A percentile compares a stretch with the other conserved stretches of the same genome.
These are phyloP conservation scores for Cladosporium sp. DNA, from an alignment of 2,329 filamentous ascomycete species.

Conservation along the genomic window DNA sequence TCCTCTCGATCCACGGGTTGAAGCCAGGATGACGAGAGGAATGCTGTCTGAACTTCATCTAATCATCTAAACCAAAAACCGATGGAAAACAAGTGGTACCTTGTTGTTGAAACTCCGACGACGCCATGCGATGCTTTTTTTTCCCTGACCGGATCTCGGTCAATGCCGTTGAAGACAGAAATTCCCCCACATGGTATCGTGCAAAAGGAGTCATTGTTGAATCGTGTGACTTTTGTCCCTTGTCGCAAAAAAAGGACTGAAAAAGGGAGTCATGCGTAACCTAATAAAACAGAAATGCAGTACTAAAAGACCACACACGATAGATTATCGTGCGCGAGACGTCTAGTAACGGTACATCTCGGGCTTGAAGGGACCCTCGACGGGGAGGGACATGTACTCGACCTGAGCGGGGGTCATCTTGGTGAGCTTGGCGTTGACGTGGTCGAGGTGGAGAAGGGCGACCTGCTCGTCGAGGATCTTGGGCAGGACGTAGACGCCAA, in stretches of 20 bases:
- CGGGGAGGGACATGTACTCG: conserved; percentile 86
- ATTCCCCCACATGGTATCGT: conserved; percentile 60
- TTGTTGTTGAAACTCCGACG: conserved; percentile 19
- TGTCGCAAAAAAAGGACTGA: conserved; percentile 20
- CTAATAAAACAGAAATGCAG: conserved; percentile 36
- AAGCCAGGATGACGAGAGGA: conserved; percentile 9
- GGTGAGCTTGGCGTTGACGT: conserved; percentile 93
- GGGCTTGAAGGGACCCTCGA: conserved; percentile 92
- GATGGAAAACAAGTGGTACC: conserved; percentile 5
- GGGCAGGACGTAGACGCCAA: conserved; percentile 94
- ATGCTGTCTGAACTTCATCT: background rate
- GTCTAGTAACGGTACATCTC: conserved; percentile 81
- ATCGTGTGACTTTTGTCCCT: conserved; percentile 40
- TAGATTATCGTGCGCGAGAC: conserved; percentile 15
- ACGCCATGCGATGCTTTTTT: conserved; percentile 22
- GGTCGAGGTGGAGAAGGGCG: conserved; percentile 85
- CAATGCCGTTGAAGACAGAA: conserved; percentile 63
- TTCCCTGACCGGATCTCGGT: conserved; percentile 5
- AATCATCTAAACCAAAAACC: conserved; percentile 16
- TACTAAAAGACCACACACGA: conserved; percentile 32
- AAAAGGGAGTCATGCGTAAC: conserved; percentile 12
- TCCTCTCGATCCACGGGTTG: conserved; percentile 13
- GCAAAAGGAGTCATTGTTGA: conserved; percentile 51
- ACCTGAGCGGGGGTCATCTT: conserved; percentile 82
- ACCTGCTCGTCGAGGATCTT: conserved; percentile 99